A percentile compares a stretch with the other conserved stretches of the same genome.
Evolutionary conservation across 768 basidiomycete genomes (phyloP).

Genomic region (Pleurotus giganteus): DNA sequence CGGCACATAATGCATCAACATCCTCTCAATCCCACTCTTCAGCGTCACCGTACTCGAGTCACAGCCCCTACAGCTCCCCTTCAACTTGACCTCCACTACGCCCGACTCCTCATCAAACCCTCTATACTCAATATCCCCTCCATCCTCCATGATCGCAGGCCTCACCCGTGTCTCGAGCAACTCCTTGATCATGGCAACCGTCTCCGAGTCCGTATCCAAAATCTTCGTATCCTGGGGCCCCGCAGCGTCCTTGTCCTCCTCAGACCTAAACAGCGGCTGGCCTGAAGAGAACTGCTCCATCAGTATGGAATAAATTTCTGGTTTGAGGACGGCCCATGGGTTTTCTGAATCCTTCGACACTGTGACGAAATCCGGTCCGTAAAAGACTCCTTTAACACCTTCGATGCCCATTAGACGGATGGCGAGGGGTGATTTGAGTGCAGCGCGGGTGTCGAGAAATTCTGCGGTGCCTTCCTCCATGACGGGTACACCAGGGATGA

Average conservation of each 20-base stretch:
- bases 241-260: slow-evolving; percentile 74
- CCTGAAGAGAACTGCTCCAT: slow-evolving; percentile 99
- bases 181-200: slow-evolving; percentile 99
- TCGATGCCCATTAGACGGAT: slow-evolving; percentile 93
- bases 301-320: slow-evolving; percentile 91
- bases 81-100: slow-evolving; percentile 84
- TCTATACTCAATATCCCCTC: slow-evolving; percentile 95
- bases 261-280: slow-evolving; percentile 79
- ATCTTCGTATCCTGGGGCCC: slow-evolving; percentile 94
- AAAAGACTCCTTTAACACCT: slow-evolving; percentile 87
- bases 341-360: slow-evolving; percentile 88
- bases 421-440: slow-evolving; percentile 91
- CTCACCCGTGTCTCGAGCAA: slow-evolving; percentile 91
- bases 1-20: slow-evolving; percentile 99
- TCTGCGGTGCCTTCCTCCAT: slow-evolving; percentile 91
- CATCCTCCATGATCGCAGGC: slow-evolving; percentile 98
- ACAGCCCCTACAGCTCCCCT: slow-evolving; percentile 97
- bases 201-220: slow-evolving; percentile 92
- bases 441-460: slow-evolving; percentile 86
- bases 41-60: slow-evolving; percentile 91
- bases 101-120: slow-evolving; percentile 80
- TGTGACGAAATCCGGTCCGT: slow-evolving; percentile 97
- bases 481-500: slow-evolving; percentile 89
- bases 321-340: slow-evolving; percentile 89
- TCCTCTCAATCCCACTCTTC: slow-evolving; percentile 95